Base-by-base conservation (phyloP, 2,329 filamentous ascomycete species). In the Xylariomycetidae sp. region DNA sequence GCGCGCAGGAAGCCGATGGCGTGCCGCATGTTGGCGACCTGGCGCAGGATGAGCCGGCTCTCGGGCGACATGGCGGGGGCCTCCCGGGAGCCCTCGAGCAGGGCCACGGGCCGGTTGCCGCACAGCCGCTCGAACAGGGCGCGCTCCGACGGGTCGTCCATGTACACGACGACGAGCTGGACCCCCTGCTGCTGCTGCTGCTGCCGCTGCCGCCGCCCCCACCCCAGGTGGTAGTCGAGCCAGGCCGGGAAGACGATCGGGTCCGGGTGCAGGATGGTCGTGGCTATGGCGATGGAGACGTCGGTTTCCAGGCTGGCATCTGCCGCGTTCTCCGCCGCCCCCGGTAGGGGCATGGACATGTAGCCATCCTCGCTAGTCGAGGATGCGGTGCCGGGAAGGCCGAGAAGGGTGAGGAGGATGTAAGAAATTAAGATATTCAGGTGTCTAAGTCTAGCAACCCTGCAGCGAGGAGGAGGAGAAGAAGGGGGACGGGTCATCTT, bases 201-300 rank as follows among this genome's bases (percentile, higher is more conserved):
- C n/a, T n/a, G n/a, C n/a, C n/a, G n/a, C n/a, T n/a, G n/a, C n/a
- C n/a, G n/a, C n/a, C n/a, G n/a, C n/a, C n/a, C n/a, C n/a, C n/a
- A n/a, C n/a, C n/a, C n/a, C 11, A 29, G 27, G 27, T 29, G 27
- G 27, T 29, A 29, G 27, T 29, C 27, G 5, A 29, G 12, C 27
- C 27, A 29, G n/a, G n/a, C n/a, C 6, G 12, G 27, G 10, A 29
- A 14, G 12, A 16, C 6, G 5, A 6, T 5, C 5, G 27, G 27
- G 6, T 16, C 27, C 6, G 27, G 27, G 12, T 29, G 5, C 15
- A 29, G 12, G 6, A 29, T 16, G 5, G 27, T 29, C 7, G 27
- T 29, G 12, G 27, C 27, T 5, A 29, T 29, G 10, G 27, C 27
- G 6, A 29, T 29, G 9, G 27, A 29, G 25, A 12, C 16, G 25